phyloP scores from a whole-genome alignment of 805 yeast genomes.

The Zygotorulaspora chibaensis region DNA sequence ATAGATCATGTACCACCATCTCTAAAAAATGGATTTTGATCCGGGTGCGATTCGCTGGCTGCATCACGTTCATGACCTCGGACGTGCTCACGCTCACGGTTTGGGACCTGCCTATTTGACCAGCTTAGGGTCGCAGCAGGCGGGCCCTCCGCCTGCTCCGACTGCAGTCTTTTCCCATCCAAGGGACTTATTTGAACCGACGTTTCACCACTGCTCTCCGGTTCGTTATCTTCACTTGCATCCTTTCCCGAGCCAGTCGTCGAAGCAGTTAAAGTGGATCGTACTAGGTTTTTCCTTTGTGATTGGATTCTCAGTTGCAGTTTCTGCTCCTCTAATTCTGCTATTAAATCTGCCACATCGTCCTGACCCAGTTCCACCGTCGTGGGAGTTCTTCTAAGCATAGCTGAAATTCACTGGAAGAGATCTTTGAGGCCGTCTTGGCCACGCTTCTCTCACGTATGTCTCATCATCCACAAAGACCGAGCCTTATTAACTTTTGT shows the following conservation, averaged over 20 bases:
- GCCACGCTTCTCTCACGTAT: not conserved
- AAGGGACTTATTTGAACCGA: slow-evolving; percentile 16
- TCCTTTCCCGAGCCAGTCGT: slow-evolving; percentile 5
- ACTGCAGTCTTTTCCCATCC: slow-evolving; percentile 13
- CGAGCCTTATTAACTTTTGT: no score
- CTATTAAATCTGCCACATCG: slow-evolving; percentile 43
- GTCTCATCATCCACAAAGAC: not conserved
- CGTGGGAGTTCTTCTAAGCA: slow-evolving; percentile 73
- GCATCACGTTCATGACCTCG: no score
- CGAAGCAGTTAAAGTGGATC: slow-evolving; percentile 11
- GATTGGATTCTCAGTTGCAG: slow-evolving; percentile 23
- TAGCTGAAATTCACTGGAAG: slow-evolving; percentile 18
- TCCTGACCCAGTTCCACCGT: slow-evolving; percentile 62
- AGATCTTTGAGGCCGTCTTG: not conserved
- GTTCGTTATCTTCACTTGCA: slow-evolving; percentile 7
- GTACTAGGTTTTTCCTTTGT: slow-evolving; percentile 22
- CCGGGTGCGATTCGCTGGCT: slow-evolving; percentile 1
- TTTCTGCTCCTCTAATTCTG: slow-evolving; percentile 27
- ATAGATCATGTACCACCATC: slow-evolving; percentile 1
- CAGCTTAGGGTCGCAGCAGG: slow-evolving; percentile 13
- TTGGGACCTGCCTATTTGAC: slow-evolving; percentile 7
- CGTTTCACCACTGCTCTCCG: slow-evolving; percentile 4
- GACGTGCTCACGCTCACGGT: not conserved
- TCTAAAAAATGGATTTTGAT: slow-evolving; percentile 13
- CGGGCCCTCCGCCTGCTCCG: slow-evolving; percentile 11